A percentile compares a stretch with the other conserved stretches of the same genome.
Evolutionary conservation across 2,329 filamentous ascomycete genomes (phyloP).

Genomic region (Pseudocercospora pini-densiflorae): DNA sequence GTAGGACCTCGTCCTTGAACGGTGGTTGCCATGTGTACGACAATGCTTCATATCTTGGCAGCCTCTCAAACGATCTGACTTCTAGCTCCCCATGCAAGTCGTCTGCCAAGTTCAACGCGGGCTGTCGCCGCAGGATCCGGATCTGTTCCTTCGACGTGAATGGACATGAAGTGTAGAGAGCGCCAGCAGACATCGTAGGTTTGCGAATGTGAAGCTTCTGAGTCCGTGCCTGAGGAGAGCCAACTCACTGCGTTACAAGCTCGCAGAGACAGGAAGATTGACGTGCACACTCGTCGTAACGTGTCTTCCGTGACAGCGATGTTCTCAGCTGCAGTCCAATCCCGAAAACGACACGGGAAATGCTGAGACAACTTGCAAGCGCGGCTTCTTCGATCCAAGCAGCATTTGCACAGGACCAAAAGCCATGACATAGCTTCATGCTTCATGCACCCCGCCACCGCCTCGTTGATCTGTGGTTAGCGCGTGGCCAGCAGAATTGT

Average conservation of each 20-base stretch:
- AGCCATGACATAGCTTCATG: not conserved
- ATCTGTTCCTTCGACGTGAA: not conserved
- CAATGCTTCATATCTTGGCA: not conserved
- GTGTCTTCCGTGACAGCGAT: too few relatives aligned
- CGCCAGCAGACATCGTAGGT: not conserved
- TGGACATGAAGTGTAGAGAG: not conserved
- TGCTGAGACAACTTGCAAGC: too few relatives aligned
- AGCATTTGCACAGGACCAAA: too few relatives aligned
- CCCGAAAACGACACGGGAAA: too few relatives aligned
- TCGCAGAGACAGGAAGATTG: too few relatives aligned
- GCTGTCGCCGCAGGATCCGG: not conserved
- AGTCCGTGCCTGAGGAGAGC: too few relatives aligned
- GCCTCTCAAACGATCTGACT: not conserved
- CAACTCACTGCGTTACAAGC: too few relatives aligned
- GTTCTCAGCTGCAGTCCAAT: too few relatives aligned
- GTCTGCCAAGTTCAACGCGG: not conserved
- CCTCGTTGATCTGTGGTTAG: not conserved
- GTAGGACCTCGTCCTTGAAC: not conserved
- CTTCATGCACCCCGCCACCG: not conserved
- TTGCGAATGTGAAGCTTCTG: too few relatives aligned
- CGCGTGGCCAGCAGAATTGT: not conserved
- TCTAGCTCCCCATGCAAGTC: not conserved
- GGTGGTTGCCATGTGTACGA: not conserved
- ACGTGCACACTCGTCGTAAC: too few relatives aligned
- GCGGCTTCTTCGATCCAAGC: too few relatives aligned